Evolutionary conservation across 2,329 filamentous ascomycete genomes (phyloP), one percentile per base, ranked within the genome.

Genomic region (Didymella pinodella): DNA sequence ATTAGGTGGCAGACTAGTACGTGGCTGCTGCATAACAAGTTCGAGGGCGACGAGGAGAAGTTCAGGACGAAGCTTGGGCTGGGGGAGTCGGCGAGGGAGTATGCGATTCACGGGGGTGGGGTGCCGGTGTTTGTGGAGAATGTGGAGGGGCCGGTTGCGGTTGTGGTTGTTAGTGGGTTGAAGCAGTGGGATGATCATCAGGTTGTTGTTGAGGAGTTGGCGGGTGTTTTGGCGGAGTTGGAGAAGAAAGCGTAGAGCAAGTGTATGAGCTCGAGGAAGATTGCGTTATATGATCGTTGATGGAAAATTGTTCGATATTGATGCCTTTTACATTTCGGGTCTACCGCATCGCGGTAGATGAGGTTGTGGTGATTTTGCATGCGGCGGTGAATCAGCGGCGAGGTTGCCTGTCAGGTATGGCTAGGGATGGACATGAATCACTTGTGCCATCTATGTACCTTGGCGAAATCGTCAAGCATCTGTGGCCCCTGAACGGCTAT

Each of bases 161-260:
- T 92, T 2, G 85, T 91, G 4, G 86, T 93, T 14, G 90, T 94
- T 2, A 91, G 88, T 75, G 91, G 91, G 10, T 76, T 94, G 75
- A 90, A 88, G 82, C 90, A 93, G 79, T 83, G 90, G 71, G 85
- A 93, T 78, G 91, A 94, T 77, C 91, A 94, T 75, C 87, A 86
- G 28, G 87, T 93, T 47, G 87, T 93, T 72, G 83, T 90, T 1
- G 88, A 93, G 73, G 67, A 66, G 61, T 48, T 71, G 62, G 62
- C 40, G 7, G 62, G 54, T 20, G 31, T 71, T 28, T 51, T 47
- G 14, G 49, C 62, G 43, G 48, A 40, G 34, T 48, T 70, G 60
- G 57, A 65, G 46, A 40, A 40, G 36, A 40, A 18, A 7, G 36
- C 36, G 10, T 40, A 8, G 3, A 20, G 36, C 36, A 4, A 20